These are phyloP conservation scores for Hortaea werneckii DNA, from an alignment of 2,329 filamentous ascomycete genomes.

Conservation along the genomic window DNA sequence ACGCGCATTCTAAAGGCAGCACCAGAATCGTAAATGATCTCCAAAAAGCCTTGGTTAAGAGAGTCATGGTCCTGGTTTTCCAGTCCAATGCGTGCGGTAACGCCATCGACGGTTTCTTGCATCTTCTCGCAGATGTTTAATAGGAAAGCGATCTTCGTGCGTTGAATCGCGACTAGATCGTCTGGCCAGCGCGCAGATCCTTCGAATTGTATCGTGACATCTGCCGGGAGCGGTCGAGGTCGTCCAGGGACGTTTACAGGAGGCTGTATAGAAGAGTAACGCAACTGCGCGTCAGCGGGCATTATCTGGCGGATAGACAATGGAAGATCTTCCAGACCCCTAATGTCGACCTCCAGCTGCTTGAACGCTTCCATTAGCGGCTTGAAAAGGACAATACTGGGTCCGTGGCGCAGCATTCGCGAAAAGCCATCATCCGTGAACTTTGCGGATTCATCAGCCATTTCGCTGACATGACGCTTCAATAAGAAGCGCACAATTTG, in stretches of 20 bases:
- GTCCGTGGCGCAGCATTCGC: constrained; percentile 30
- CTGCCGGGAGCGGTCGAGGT: constrained; percentile 49
- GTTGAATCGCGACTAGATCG: constrained; percentile 79
- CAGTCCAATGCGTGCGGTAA: constrained; percentile 63
- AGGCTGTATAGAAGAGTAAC: constrained; percentile 56
- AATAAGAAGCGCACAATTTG: constrained; percentile 71
- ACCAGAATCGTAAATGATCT: constrained; percentile 63
- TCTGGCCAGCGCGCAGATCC: constrained; percentile 90
- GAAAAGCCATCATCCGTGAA: constrained; percentile 40
- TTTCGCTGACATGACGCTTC: constrained; percentile 54
- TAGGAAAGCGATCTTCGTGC: constrained; percentile 84
- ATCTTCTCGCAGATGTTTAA: constrained; percentile 64
- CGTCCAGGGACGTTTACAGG: constrained; percentile 35
- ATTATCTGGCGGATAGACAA: constrained; percentile 75
- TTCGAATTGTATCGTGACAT: constrained; percentile 83
- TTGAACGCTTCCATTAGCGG: constrained; percentile 59
- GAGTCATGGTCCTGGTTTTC: constrained; percentile 62
- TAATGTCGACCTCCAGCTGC: constrained; percentile 64
- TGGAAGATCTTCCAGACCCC: constrained; percentile 70
- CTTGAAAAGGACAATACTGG: constrained; percentile 49
- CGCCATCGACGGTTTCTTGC: constrained; percentile 48
- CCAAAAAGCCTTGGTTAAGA: constrained; percentile 71
- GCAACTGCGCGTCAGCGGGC: constrained; percentile 59
- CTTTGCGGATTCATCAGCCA: constrained; percentile 36
- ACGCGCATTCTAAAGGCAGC: constrained; percentile 76